Conservation (phyloP, 202 grass and related monocot genomes). For the Setaria viridis region DNA sequence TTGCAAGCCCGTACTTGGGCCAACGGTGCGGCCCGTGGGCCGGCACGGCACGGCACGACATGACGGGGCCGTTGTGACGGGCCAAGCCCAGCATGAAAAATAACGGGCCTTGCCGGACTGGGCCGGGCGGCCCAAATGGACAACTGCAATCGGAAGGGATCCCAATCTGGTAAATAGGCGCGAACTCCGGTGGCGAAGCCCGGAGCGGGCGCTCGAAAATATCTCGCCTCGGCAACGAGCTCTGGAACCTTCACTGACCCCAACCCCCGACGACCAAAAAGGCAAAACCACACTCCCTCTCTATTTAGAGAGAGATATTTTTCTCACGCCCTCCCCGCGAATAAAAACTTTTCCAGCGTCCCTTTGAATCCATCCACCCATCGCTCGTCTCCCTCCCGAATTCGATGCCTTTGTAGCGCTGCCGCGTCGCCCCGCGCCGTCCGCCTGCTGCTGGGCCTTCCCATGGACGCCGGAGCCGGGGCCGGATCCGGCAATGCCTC, state of each 20-base stretch:
- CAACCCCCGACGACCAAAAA: conserved; percentile 47
- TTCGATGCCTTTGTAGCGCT: conserved; percentile 46
- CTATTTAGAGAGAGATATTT: conserved; percentile 38
- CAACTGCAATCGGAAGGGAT: neutral
- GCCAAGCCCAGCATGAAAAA: neutral
- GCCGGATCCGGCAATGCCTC: conserved; percentile 69
- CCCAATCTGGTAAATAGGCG: conserved; percentile 52
- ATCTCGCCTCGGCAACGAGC: conserved; percentile 59
- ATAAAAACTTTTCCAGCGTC: conserved; percentile 26
- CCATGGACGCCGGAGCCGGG: conserved; percentile 54
- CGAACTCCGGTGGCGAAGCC: conserved; percentile 16
- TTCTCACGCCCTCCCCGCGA: conserved; percentile 29
- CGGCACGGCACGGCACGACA: no score
- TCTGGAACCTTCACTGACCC: conserved; percentile 86
- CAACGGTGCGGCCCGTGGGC: no score
- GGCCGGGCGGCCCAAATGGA: no score
- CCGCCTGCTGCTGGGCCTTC: neutral
- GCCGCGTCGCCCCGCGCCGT: conserved; percentile 27
- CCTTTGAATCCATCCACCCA: conserved; percentile 21
- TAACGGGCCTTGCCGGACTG: no score
- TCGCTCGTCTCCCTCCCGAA: neutral
- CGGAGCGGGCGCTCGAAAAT: conserved; percentile 52
- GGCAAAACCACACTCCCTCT: neutral
- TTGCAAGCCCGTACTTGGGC: no score
- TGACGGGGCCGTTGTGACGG: no score